Conservation (phyloP, 192 early-diverging fungal genomes). For the Lobosporangium transversale region DNA sequence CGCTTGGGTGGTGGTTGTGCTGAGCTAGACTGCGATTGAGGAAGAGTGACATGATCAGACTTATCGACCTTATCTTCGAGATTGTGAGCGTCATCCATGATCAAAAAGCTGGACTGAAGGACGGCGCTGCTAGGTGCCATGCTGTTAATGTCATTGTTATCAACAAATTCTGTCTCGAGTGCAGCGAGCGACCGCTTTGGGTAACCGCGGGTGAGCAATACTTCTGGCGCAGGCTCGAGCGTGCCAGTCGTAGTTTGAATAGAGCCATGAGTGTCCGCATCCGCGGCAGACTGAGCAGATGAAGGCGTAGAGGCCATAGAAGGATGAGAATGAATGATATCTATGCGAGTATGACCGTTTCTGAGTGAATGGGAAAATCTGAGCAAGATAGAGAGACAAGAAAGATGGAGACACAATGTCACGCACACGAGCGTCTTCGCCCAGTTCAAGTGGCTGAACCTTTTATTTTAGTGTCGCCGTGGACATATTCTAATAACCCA, state of each 20-base stretch:
- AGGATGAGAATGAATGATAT: no score
- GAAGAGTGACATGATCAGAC: conserved; percentile 4
- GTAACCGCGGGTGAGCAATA: conserved; percentile 17
- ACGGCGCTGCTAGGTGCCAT: conserved; percentile 36
- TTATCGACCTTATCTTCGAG: conserved; percentile 23
- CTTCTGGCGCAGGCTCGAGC: conserved; percentile 18
- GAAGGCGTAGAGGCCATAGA: neutral
- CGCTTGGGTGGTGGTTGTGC: conserved; percentile 17
- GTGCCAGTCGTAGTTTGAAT: conserved; percentile 7
- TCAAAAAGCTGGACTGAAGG: conserved; percentile 24
- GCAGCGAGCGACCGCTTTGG: conserved; percentile 35
- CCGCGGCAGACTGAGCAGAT: neutral
- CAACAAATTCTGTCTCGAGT: conserved; percentile 34
- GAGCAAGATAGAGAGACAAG: no score
- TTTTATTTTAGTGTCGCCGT: no score
- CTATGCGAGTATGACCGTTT: no score
- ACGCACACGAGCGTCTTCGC: no score
- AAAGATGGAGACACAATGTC: no score
- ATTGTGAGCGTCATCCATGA: conserved; percentile 29
- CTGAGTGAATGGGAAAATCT: no score
- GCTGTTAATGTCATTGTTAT: conserved; percentile 32
- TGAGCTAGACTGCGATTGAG: neutral
- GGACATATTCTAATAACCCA: no score
- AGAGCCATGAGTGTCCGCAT: neutral
- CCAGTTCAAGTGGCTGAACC: no score